Base-by-base conservation (phyloP, 83 land plant genomes). In the Picea abies region DNA sequence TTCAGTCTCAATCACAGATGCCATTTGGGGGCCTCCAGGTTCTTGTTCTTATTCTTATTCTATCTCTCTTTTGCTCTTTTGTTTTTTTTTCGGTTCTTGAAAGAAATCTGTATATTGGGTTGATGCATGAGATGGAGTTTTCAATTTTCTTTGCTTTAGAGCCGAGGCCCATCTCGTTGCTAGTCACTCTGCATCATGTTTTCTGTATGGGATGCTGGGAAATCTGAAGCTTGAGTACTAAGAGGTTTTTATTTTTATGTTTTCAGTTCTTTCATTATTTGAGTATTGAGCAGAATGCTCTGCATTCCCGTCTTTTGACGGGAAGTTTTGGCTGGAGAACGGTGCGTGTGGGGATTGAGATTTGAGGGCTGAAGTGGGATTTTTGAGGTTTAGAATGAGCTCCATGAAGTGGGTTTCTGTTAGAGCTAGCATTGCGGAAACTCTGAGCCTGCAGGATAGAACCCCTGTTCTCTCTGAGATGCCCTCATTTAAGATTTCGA, bases 371-470 rank as follows among this genome's bases (percentile, higher is more conserved):
- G 56, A 11, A 52, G 56, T 52, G 56, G 3, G 56, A 52, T 52
- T 47, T 39, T 44, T 44, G 41, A 73, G 77, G 77, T 73, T 44
- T 73, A 52, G 77, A 73, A 73, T 73, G 77, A 73, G 77, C 77
- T 73, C 77, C 56, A 73, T 73, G 56, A 73, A 73, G 47, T 73
- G 77, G 77, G 77, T 73, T 19, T 73, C 77, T 73, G 77, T 73
- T 73, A 73, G 77, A 44, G 77, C 77, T 44, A 73, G 77, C 77
- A 73, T 73, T 73, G 77, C 77, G 11, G 77, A 73, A 73, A 73
- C 77, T 22, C 77, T 73, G n/a, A 73, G 25, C 10, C n/a, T 73
- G 26, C 77, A 44, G 22, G 47, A 44, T 44, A 73, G 26, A 52
- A 39, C 58, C 56, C 77, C 56, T 44, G 77, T 73, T 39, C 25